Evolutionary conservation across 768 basidiomycete species (phyloP), one percentile per base, ranked within the genome.

Genomic region (Neoboletus brunneissimus): DNA sequence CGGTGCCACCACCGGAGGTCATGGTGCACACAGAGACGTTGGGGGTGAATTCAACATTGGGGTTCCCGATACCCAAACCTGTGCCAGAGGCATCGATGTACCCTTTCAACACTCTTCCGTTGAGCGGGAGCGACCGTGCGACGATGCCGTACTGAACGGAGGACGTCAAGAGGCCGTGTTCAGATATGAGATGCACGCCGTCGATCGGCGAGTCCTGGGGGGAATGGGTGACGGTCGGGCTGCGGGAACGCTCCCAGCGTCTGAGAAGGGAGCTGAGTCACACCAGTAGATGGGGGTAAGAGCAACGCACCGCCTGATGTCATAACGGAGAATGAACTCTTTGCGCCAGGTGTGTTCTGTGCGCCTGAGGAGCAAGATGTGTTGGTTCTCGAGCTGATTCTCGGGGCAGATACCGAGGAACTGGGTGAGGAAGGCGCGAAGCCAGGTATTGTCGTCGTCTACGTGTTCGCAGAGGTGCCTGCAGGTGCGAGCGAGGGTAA

Each of bases 381-480:
- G 74, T 41, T 72, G 71, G 57, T 79, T 70, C 53, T 77, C 66
- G 32, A 87, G 70, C 56, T 83, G 80, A 53, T 71, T 71, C 70
- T 91, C 88, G 18, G 89, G 89, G 10, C 77, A 72, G 51, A 91
- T 79, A 48, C 81, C 84, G 43, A 91, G 68, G 65, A 84, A 85
- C 67, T 86, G 85, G 51, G 76, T 81, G 58, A 84, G 74, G 70
- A 89, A 90, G 29, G 91, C 91, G 22, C 83, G 76, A 49, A 81
- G 78, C 91, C 91, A 94, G 35, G 88, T 91, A 64, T 82, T 85
- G 57, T 94, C 91, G 63, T 89, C 80, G 53, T 80, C 80, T 78
- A 91, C 74, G 78, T 91, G 89, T 59, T 79, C 74, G 66, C 79
- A 76, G 54, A 91, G 76, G 56, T 64, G 66, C 46, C 68, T 73